Evolutionary conservation across 2,329 filamentous ascomycete species (phyloP), one percentile per base, ranked within the genome.

Genomic region (Ascosphaera aggregata): DNA sequence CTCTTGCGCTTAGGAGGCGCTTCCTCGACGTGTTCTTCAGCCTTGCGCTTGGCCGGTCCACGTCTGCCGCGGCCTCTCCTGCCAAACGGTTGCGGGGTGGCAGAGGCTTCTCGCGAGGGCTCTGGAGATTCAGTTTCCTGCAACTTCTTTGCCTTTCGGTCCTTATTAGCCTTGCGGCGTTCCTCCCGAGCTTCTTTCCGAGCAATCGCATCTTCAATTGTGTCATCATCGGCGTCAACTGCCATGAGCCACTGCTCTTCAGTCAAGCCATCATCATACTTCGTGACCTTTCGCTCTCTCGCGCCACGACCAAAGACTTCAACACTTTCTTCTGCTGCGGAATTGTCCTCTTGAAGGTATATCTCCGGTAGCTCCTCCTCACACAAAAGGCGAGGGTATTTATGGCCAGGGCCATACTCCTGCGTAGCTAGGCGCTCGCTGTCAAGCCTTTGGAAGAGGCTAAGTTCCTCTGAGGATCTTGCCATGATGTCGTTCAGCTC

Each of bases 181-280:
- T 82, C 80, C 46, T 84, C 81, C 39, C 80, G 73, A 3, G 81
- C 81, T 53, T 84, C 75, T 51, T 94, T 95, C 32, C 89, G 75
- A 27, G 80, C 80, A 30, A 91, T 85, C 2, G 89, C 89, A 40
- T 82, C 85, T 54, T 95, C 89, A 20, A 93, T 84, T 0, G 73
- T 76, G 53, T 98, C 89, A 1, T 98, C 89, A 38, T 94, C 85
- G 43, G 92, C 86, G 54, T 98, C 89, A 22, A 98, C 86, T 40
- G 89, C 89, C 65, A 93, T 86, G 39, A 95, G 70, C 89, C 89
- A 98, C 58, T 98, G 91, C 62, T 98, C 89, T 60, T 98, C 91
- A 0, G 89, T 95, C 20, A 98, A 72, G 39, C 91, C 89, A 51
- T 98, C 89, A 50, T 98, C 89, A 49, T 98, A 98, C 56, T 79